These are phyloP conservation scores for Apophysomyces variabilis DNA, from an alignment of 371 early-diverging fungal species.

Conservation along the genomic window DNA sequence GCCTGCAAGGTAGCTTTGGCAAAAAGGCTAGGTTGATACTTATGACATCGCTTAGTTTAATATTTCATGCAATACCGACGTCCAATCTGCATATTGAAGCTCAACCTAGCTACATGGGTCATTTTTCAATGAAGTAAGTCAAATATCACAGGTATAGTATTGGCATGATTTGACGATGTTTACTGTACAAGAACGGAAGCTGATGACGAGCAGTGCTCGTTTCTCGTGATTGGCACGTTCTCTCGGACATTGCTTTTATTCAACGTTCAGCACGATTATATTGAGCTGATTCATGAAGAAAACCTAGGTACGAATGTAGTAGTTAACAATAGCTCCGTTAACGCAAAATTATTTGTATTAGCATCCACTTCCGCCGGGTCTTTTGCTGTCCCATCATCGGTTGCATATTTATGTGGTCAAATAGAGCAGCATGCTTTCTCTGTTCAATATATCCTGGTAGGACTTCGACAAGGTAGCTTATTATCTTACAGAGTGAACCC, in stretches of 20 bases:
- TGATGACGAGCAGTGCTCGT: neutral
- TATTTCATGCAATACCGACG: neutral
- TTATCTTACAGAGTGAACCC: constrained; percentile 3
- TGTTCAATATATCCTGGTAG: constrained; percentile 12
- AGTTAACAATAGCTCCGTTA: neutral
- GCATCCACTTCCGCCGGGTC: constrained; percentile 17
- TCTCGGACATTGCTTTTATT: constrained; percentile 17
- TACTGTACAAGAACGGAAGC: neutral
- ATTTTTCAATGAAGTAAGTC: constrained; percentile 18
- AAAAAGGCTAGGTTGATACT: neutral
- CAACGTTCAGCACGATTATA: constrained; percentile 1
- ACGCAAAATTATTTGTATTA: neutral
- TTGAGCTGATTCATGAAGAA: constrained; percentile 16
- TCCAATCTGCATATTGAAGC: neutral
- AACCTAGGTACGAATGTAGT: constrained; percentile 19
- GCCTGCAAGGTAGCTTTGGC: neutral
- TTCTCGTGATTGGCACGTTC: constrained; percentile 25
- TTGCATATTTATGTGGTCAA: neutral
- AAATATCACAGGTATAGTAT: neutral
- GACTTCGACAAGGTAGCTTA: constrained; percentile 15
- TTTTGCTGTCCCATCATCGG: neutral
- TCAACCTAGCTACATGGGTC: constrained; percentile 22
- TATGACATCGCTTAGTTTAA: neutral
- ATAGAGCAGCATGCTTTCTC: neutral
- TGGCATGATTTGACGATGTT: neutral